Evolutionary conservation across 345 rosid genomes (phyloP), one percentile per base, ranked within the genome.

Genomic region (Brassica nigra): DNA sequence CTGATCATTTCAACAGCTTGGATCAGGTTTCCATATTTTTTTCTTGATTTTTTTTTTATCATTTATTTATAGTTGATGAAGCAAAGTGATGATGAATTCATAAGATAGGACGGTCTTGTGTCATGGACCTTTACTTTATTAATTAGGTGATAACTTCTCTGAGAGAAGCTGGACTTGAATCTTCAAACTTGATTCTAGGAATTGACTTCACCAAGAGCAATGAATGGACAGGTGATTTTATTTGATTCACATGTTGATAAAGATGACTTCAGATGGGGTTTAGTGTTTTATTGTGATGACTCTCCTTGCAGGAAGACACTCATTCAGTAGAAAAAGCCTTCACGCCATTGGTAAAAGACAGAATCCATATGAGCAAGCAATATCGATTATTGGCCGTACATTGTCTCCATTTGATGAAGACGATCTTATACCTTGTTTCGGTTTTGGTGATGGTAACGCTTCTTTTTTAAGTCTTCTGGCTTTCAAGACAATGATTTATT

Each of bases 141-240:
- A 33, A 58, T 76, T 78, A 92, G 95, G 97, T 90, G 71, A 88
- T 89, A 42, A 73, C 74, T 62, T 93, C 95, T 66, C 86, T 92
- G 49, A 85, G 90, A 23, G 86, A 88, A 74, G 86, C 93, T 70
- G 93, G 93, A 42, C 85, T 89, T 76, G 98, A 95, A 85, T 93
- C 99, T 70, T 95, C 98, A 16, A 95, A 95, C 85, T 93, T 95
- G 68, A 86, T 95, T 36, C 88, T 93, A 67, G 99, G 99, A 70
- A 85, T 95, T 76, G 99, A 95, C 89, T 93, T 93, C 83, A 93
- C 99, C 49, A 95, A 95, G 87, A 93, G 98, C 88, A 95, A 95
- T 30, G 98, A 91, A 75, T 95, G 99, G 98, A 95, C 98, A 84
- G 99, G 99, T 92, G 68, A 10, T 18, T 11, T 23, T 39, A 10